Evolutionary conservation across 805 yeast species (phyloP), one percentile per base, ranked within the genome.

Genomic region (Candida ipomoeae): DNA sequence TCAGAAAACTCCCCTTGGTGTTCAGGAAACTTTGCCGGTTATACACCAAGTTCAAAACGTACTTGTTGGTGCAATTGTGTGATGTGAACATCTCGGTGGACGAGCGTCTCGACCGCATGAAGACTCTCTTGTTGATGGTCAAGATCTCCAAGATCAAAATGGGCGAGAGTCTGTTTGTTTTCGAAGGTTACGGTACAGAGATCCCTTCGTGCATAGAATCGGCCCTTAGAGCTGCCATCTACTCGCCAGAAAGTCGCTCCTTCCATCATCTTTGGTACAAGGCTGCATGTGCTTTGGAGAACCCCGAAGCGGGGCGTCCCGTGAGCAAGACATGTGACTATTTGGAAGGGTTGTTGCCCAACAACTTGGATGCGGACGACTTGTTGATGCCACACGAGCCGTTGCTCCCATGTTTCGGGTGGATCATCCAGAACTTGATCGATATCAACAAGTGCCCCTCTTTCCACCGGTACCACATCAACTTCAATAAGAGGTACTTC

Each of bases 171-270:
- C 74, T 65, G 46, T 70, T 74, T 51, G 69, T 69, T 5, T 69
- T 69, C 48, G 77, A 75, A 38, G 72, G 75, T 3, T 62, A 60
- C 15, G 59, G 55, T 13, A 64, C 60, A 4, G 57, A 61, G 18
- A 62, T 91, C 17, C 97, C 97, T 3, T 86, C 96, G 1, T 85
- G 90, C 63, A 75, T 92, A 48, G 98, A 92, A 65, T 75, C 90
- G 2, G 88, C 94, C 13, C 71, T 91, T 34, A 73, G 80, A 0
- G 81, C 86, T 56, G 89, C 90, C 1, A 78, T 91, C 15, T 71
- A 88, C 32, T 76, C 92, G 1, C 96, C 97, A 0, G 94, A 87
- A 61, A 82, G 92, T 32, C 76, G 98, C 51, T 65, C 74, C 15
- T 89, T 80, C 62, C 79, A 85, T 7, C 73, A 74, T 42, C 71